Conservation (phyloP, 208 protist genomes). For the Trypanosoma boissoni region DNA sequence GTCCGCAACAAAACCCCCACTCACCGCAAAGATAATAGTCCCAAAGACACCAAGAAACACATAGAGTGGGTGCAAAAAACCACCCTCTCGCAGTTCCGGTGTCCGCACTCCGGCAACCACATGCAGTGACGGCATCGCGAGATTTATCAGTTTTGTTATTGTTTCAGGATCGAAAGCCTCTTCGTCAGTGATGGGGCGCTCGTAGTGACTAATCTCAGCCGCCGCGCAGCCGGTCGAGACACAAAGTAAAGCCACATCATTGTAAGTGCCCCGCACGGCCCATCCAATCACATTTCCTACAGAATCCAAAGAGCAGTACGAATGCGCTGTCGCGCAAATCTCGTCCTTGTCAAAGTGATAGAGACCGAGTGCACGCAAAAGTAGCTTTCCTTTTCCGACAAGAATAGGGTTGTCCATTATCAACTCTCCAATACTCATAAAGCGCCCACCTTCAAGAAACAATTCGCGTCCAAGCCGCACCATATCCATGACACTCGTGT, state of each 20-base stretch:
- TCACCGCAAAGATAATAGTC: conserved; percentile 32
- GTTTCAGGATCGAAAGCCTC: too few species aligned
- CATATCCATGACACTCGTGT: conserved; percentile 47
- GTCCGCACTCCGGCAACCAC: conserved; percentile 5
- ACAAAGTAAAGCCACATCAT: conserved; percentile 44
- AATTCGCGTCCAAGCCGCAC: conserved; percentile 19
- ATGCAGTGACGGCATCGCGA: not conserved
- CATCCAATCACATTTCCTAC: conserved; percentile 25
- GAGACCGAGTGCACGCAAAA: conserved; percentile 28
- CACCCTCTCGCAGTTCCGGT: not conserved
- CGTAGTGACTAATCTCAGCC: conserved; percentile 21
- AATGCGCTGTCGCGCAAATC: not conserved
- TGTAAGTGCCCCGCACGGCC: conserved; percentile 21
- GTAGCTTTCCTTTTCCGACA: not conserved
- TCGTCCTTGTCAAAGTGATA: conserved; percentile 33
- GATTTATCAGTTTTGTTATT: too few species aligned
- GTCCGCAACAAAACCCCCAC: conserved; percentile 41
- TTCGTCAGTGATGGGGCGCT: too few species aligned
- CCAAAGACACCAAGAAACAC: conserved; percentile 38
- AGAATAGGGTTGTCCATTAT: conserved; percentile 2
- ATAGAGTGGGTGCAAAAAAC: conserved; percentile 21
- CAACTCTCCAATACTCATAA: conserved; percentile 5
- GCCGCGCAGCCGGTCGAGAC: conserved; percentile 8
- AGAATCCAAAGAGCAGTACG: conserved; percentile 2
- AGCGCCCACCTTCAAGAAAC: conserved; percentile 29